Evolutionary conservation across 805 yeast genomes (phyloP).

Genomic region (Saccharomycopsis amapae): DNA sequence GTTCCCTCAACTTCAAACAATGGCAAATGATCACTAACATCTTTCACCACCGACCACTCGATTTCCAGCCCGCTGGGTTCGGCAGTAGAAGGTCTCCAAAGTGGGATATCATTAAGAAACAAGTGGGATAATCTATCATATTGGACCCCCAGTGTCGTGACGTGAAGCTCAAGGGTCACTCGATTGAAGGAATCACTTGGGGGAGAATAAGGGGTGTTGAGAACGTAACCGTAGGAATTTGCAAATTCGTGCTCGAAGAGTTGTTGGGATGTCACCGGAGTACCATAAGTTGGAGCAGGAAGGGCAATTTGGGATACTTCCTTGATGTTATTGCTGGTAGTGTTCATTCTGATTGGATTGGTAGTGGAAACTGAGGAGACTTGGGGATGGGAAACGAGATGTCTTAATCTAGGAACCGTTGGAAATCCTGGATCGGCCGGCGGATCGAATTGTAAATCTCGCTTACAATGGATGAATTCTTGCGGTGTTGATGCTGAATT

Average conservation of each 20-base stretch:
- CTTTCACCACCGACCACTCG: conserved; percentile 51
- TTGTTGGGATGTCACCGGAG: conserved; percentile 3
- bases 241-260: conserved; percentile 46
- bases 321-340: too few relatives aligned
- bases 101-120: conserved; percentile 50
- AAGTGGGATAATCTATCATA: conserved; percentile 60
- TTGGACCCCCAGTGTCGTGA: conserved; percentile 50
- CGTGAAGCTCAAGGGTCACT: conserved; percentile 45
- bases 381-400: too few relatives aligned
- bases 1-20: conserved; percentile 38
- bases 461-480: too few relatives aligned
- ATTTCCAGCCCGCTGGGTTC: conserved; percentile 55
- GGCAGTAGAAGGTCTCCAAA: conserved; percentile 84
- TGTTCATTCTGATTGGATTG: too few relatives aligned
- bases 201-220: conserved; percentile 33
- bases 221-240: conserved; percentile 53
- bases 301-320: too few relatives aligned
- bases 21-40: conserved; percentile 46
- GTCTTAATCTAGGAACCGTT: too few relatives aligned
- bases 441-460: too few relatives aligned
- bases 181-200: conserved; percentile 43
- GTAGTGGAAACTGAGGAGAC: too few relatives aligned
- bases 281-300: background rate
- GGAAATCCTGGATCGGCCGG: too few relatives aligned
- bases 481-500: too few relatives aligned